Conservation (phyloP, 1,139 yeast genomes). For the Chernovozyma aurita region DNA sequence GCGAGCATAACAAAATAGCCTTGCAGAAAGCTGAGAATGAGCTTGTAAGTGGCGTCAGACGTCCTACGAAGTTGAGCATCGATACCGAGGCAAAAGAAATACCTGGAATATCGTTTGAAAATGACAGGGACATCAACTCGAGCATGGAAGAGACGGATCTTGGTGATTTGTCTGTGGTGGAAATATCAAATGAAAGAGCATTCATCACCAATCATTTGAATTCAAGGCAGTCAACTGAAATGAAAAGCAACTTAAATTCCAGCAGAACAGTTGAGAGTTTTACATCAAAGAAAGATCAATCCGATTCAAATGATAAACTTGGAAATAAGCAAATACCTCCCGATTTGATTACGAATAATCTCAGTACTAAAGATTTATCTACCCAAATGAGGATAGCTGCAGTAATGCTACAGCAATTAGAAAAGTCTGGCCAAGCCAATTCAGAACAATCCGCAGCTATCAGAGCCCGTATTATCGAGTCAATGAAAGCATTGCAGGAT, state of each 20-base stretch:
- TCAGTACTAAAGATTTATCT: conserved; percentile 52
- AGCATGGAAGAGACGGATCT: conserved; percentile 46
- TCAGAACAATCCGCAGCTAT: conserved; percentile 72
- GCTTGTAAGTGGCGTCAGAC: neutral
- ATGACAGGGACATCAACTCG: neutral
- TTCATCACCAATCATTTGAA: conserved; percentile 12
- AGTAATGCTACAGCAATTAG: conserved; percentile 86
- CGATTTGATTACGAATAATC: neutral
- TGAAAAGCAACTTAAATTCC: conserved; percentile 1
- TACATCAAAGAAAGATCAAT: neutral
- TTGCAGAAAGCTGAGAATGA: conserved; percentile 1
- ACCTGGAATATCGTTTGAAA: neutral
- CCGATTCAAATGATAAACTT: neutral
- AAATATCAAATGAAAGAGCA: conserved; percentile 15
- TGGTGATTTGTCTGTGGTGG: conserved; percentile 56
- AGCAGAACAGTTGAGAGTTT: neutral
- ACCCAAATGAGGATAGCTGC: conserved; percentile 96
- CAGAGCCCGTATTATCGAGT: conserved; percentile 70
- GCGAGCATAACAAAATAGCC: conserved; percentile 42
- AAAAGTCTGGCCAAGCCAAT: conserved; percentile 64
- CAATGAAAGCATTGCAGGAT: conserved; percentile 87
- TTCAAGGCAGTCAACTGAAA: conserved; percentile 9
- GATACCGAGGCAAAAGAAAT: neutral
- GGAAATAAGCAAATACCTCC: neutral
- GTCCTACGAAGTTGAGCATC: conserved; percentile 1